Conservation (phyloP, 768 basidiomycete species). For the Panellus pusillus region DNA sequence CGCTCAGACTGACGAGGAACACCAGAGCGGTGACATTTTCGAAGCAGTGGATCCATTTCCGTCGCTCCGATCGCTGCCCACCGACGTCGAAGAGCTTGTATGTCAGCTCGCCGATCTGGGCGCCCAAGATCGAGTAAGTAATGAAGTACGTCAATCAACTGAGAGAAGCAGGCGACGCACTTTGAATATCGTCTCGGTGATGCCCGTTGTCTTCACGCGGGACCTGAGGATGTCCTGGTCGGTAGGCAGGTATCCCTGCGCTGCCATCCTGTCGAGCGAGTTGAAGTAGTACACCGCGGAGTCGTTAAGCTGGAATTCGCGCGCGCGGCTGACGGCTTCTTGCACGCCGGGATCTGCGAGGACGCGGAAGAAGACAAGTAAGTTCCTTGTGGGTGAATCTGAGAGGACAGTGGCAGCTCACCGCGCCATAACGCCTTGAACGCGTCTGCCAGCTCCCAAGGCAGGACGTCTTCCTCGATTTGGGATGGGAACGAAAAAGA, state of each 20-base stretch:
- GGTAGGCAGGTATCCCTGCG: conserved; percentile 76
- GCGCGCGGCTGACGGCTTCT: conserved; percentile 78
- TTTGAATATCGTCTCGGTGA: conserved; percentile 96
- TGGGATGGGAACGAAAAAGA: conserved; percentile 75
- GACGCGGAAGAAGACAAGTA: no score
- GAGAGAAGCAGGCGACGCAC: background rate
- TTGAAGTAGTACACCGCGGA: conserved; percentile 96
- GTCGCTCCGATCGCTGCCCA: conserved; percentile 84
- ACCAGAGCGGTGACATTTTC: conserved; percentile 93
- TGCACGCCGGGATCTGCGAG: conserved; percentile 64
- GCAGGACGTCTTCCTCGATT: conserved; percentile 77
- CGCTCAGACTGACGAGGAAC: conserved; percentile 89
- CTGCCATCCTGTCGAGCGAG: conserved; percentile 80
- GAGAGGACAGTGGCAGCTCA: background rate
- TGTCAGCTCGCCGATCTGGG: conserved; percentile 84
- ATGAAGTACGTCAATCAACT: background rate
- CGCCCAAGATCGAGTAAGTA: background rate
- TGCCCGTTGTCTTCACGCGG: conserved; percentile 95
- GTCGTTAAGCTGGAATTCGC: conserved; percentile 97
- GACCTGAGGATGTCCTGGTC: conserved; percentile 95
- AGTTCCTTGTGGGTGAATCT: background rate
- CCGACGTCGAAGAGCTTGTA: conserved; percentile 94
- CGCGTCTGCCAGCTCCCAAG: conserved; percentile 73
- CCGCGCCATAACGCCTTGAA: conserved; percentile 71
- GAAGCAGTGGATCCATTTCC: conserved; percentile 97